Evolutionary conservation across 2,329 filamentous ascomycete genomes (phyloP), one percentile per base, ranked within the genome.

Genomic region (Calonectria fujianensis): DNA sequence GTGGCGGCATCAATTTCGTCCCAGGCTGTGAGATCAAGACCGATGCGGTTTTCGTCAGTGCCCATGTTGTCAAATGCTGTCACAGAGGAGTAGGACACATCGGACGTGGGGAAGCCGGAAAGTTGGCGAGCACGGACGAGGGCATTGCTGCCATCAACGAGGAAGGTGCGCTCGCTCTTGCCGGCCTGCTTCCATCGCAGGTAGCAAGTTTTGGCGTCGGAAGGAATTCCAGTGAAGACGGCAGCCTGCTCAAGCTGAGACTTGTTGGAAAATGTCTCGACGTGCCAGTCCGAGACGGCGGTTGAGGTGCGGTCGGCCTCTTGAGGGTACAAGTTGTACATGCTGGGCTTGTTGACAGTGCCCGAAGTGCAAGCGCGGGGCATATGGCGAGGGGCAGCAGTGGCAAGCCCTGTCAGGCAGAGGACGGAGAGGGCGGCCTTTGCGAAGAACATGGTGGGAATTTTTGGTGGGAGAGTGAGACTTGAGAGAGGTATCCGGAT

Each of bases 241-340:
- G 63, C 63, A 14, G 63, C 69, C 37, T 72, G 69, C 37, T 72
- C 69, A 27, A 72, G 50, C 29, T 72, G 69, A 11, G 69, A 72
- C 29, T 66, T 67, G 63, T 72, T 61, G 48, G 50, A 57, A 39
- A 67, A 72, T 5, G 69, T 72, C 35, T 72, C 69, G 41, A 72
- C 35, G 37, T 72, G 69, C 69, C 57, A 70, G 24, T 65, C 48
- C 1, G 59, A 24, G 7, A 65, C 27, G 24, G 32, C 45, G 6
- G 69, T 18, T 9, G 57, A 41, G 27, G 35, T 65, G 45, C 57
- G 50, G 59, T 39, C 29, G 32, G 69, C 18, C 20, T 54, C 57
- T 27, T 70, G 57, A 4, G 69, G 57, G 48, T 70, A 70, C 4
- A 70, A 48, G 69, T 70, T 70, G 69, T 70, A 70, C 69, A 70